These are phyloP conservation scores for Malassezia nana DNA, from an alignment of 1,284 basidiomycete genomes.

Conservation along the genomic window DNA sequence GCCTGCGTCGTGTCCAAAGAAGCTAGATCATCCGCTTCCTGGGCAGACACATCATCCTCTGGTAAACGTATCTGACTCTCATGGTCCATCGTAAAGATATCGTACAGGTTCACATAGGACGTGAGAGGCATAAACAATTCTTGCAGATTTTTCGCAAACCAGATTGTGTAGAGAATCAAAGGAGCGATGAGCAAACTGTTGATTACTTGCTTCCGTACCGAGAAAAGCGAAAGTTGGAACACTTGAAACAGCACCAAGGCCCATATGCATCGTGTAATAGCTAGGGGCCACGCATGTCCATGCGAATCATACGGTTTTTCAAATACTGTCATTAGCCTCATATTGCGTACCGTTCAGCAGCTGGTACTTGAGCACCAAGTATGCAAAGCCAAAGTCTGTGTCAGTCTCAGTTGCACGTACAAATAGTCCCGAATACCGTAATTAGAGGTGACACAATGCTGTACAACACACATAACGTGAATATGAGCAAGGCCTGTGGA, in stretches of 20 bases:
- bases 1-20: not conserved
- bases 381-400: constrained; percentile 72
- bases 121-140: constrained; percentile 66
- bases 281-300: constrained; percentile 77
- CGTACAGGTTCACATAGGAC: constrained; percentile 55
- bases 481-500: constrained; percentile 87
- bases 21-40: constrained; percentile 2
- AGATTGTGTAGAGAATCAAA: constrained; percentile 63
- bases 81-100: constrained; percentile 27
- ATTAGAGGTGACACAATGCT: constrained; percentile 90
- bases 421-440: constrained; percentile 81
- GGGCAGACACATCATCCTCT: not conserved
- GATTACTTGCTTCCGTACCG: constrained; percentile 65
- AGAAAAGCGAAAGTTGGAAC: constrained; percentile 59
- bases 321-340: constrained; percentile 54
- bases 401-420: constrained; percentile 3
- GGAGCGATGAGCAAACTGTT: constrained; percentile 69
- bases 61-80: not conserved
- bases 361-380: constrained; percentile 81
- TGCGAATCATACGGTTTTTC: constrained; percentile 87
- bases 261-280: constrained; percentile 45
- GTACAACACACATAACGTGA: constrained; percentile 86
- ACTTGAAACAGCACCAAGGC: constrained; percentile 43
- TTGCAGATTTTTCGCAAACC: constrained; percentile 71
- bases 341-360: constrained; percentile 69